A percentile compares a stretch with the other conserved stretches of the same genome.
phyloP scores from a whole-genome alignment of 1,284 basidiomycete genomes.

The Boletus smithii region DNA sequence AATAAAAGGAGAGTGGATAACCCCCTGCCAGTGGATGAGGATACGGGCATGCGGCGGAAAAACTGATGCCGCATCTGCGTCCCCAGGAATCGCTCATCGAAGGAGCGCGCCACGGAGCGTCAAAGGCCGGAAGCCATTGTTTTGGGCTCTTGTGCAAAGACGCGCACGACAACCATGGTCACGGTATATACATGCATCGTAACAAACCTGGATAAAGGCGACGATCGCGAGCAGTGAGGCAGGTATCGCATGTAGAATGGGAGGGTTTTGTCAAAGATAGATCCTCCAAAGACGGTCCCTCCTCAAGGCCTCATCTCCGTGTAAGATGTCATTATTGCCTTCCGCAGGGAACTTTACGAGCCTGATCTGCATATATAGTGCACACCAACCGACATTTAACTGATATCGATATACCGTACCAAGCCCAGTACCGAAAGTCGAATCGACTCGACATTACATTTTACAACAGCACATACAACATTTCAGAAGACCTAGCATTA shows the following conservation, averaged over 20 bases:
- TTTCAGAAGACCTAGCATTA: too few relatives aligned
- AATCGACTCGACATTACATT: too few relatives aligned
- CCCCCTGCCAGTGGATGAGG: conserved; percentile 30
- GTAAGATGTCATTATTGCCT: too few relatives aligned
- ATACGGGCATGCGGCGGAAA: conserved; percentile 29
- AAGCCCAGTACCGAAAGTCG: too few relatives aligned
- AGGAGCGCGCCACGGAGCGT: conserved; percentile 35
- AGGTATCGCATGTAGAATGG: conserved; percentile 40
- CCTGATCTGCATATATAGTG: too few relatives aligned
- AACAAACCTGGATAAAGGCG: conserved; percentile 37
- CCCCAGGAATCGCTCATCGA: conserved; percentile 42
- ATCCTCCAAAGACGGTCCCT: too few relatives aligned
- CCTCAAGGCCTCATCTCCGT: too few relatives aligned
- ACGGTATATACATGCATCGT: conserved; percentile 42
- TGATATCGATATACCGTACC: too few relatives aligned
- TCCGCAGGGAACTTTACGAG: too few relatives aligned
- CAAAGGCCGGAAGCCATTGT: conserved; percentile 41
- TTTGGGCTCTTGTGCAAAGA: conserved; percentile 31
- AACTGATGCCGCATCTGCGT: conserved; percentile 43
- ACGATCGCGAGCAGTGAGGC: too few relatives aligned
- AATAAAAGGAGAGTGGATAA: conserved; percentile 32
- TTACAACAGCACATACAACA: too few relatives aligned
- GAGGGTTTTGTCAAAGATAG: conserved; percentile 47
- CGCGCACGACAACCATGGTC: conserved; percentile 41
- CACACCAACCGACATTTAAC: too few relatives aligned